Evolutionary conservation across 208 protist species (phyloP).

Genomic region (Blechomonas ayalai): DNA sequence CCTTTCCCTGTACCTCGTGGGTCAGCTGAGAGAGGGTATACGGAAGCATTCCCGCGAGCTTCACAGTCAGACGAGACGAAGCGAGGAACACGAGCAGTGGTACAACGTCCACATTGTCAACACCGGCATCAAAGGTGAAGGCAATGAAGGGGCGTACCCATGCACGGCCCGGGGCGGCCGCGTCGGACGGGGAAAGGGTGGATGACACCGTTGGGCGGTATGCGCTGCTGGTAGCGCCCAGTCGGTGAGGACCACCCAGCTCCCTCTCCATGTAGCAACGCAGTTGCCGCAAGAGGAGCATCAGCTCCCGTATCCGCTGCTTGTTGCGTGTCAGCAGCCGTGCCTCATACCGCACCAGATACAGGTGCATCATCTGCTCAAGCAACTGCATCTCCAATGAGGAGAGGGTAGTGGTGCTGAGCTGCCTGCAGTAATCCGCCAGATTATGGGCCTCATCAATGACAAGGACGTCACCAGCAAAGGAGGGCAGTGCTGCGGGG

Average conservation of each 20-base stretch:
- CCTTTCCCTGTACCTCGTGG: no score
- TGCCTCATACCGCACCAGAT: constrained; percentile 62
- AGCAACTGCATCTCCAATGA: constrained; percentile 29
- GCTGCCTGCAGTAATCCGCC: constrained; percentile 84
- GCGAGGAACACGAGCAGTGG: constrained; percentile 44
- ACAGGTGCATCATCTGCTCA: constrained; percentile 38
- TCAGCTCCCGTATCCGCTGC: constrained; percentile 79
- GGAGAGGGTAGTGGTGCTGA: constrained; percentile 52
- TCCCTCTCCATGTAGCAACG: no score
- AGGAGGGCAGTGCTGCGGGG: constrained; percentile 23
- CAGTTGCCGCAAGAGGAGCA: constrained; percentile 42
- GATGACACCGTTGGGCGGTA: not conserved
- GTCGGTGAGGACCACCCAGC: not conserved
- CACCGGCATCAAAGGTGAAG: constrained; percentile 65
- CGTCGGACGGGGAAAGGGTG: not conserved
- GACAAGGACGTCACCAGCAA: constrained; percentile 82
- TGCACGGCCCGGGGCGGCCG: not conserved
- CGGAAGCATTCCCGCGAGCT: constrained; percentile 63
- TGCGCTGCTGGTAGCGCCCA: not conserved
- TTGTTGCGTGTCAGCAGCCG: constrained; percentile 86
- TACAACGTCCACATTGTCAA: constrained; percentile 73
- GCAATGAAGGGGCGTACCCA: constrained; percentile 25
- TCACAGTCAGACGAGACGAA: constrained; percentile 47
- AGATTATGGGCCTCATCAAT: constrained; percentile 97
- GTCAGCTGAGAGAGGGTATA: constrained; percentile 5